Evolutionary conservation across 2,329 filamentous ascomycete genomes (phyloP).

Genomic region (Penicillium sp.): DNA sequence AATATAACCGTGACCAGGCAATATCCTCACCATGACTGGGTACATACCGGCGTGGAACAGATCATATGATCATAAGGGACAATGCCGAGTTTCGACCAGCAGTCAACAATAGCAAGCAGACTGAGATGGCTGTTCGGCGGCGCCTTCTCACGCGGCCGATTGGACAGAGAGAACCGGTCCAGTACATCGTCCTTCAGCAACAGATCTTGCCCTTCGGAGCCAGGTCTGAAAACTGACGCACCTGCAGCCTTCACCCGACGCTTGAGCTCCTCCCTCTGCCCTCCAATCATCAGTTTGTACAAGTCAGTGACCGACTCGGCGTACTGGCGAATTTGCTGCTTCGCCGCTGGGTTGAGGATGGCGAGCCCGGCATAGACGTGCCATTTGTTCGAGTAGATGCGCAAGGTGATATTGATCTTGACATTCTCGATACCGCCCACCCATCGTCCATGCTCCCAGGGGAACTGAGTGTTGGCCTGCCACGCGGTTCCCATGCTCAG

Average conservation of each 20-base stretch:
- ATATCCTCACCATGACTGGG: background rate
- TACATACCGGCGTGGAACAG: conserved; percentile 80
- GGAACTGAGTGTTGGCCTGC: conserved; percentile 92
- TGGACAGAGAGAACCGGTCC: conserved; percentile 82
- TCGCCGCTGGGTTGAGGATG: conserved; percentile 91
- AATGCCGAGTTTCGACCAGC: conserved; percentile 91
- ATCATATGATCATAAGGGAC: conserved; percentile 99
- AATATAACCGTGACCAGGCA: conserved; percentile 1
- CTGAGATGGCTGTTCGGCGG: conserved; percentile 88
- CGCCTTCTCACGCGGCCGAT: conserved; percentile 63
- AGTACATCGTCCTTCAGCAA: conserved; percentile 77
- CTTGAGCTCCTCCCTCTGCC: conserved; percentile 72
- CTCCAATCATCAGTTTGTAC: conserved; percentile 95
- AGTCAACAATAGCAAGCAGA: conserved; percentile 95
- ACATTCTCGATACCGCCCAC: conserved; percentile 98
- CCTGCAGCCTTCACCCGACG: conserved; percentile 77
- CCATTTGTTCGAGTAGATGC: conserved; percentile 99
- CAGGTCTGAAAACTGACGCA: conserved; percentile 63
- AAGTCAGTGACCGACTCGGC: conserved; percentile 88
- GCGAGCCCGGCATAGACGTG: conserved; percentile 97
- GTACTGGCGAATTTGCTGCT: conserved; percentile 91
- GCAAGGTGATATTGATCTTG: conserved; percentile 96
- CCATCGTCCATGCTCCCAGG: conserved; percentile 95
- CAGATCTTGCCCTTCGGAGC: conserved; percentile 59
- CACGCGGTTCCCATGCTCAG: conserved; percentile 97